Evolutionary conservation across 768 basidiomycete species (phyloP), one percentile per base, ranked within the genome.

Genomic region (Trametes elegans): DNA sequence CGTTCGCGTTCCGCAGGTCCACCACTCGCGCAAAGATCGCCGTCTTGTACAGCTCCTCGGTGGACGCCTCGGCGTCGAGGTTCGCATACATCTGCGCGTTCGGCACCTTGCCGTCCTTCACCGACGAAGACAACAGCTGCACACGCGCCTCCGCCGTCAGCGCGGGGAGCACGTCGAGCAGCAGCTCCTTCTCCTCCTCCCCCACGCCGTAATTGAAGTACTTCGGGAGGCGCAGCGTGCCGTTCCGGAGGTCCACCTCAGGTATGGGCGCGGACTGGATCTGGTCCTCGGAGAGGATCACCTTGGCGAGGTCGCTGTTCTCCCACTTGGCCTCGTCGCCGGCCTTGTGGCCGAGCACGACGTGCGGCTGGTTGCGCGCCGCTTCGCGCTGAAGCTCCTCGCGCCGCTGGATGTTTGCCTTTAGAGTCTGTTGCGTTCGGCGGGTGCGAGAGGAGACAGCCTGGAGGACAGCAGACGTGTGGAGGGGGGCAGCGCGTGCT

Each of bases 1-100:
- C 89, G 62, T 88, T 90, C 16, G 96, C 88, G 65, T 98, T 98
- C 59, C 87, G 76, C 63, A 98, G 71, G 72, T 97, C 93, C 19
- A 93, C 71, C 27, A 93, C 71, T 61, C 79, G 78, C 38, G 87
- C 84, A 53, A 97, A 78, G 63, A 71, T 66, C 57, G 73, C 78
- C 5, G 79, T 75, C 64, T 85, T 86, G 52, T 57, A 55, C 27
- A 74, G 43, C 62, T 82, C 66, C 45, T 62, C 60, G 34, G 53
- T 39, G 16, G 44, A 41, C 14, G 63, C 61, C 50, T 61, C 53
- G 19, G 26, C 45, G 26, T 39, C 26, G 53, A 34, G 19, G 29
- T 40, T 7, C 13, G n/a, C 48, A n/a, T 46, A 41, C 27, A n/a
- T 41, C 1, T 28, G 5, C 14, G 35, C 3, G 23, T 38, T 18